Evolutionary conservation across 2,329 filamentous ascomycete species (phyloP).

Genomic region (Phoma sp.): DNA sequence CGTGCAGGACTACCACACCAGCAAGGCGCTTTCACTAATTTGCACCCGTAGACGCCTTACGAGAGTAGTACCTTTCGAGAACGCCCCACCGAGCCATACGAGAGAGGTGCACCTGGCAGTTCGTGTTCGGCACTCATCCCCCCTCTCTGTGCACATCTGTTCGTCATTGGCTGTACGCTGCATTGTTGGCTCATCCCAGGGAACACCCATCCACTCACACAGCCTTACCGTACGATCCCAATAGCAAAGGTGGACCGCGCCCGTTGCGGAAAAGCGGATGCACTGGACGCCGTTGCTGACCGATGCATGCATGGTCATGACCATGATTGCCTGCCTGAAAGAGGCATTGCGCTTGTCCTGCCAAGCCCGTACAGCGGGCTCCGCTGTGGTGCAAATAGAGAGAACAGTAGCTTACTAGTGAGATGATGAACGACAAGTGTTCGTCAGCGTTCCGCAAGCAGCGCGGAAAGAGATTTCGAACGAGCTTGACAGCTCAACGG

Average conservation of each 20-base stretch:
- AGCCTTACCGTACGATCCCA: slow-evolving; percentile 3
- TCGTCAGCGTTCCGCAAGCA: slow-evolving; percentile 7
- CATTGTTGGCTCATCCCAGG: neutral
- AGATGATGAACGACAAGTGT: neutral
- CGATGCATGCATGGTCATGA: neutral
- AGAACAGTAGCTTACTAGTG: neutral
- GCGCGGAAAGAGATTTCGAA: neutral
- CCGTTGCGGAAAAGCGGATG: slow-evolving; percentile 14
- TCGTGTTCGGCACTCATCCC: slow-evolving; percentile 6
- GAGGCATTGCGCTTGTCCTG: neutral
- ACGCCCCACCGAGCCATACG: neutral
- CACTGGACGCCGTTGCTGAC: slow-evolving; percentile 11
- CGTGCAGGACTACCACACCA: slow-evolving; percentile 1
- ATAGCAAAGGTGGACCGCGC: neutral
- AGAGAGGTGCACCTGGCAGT: neutral
- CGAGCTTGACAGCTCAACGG: slow-evolving; percentile 5
- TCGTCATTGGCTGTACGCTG: slow-evolving; percentile 1
- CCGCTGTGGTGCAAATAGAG: neutral
- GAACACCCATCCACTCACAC: neutral
- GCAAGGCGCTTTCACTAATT: slow-evolving; percentile 1
- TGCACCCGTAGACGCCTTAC: neutral
- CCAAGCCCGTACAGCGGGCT: neutral
- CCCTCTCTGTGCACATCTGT: neutral
- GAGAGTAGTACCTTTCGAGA: neutral
- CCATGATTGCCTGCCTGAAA: neutral